Evolutionary conservation across 2,329 filamentous ascomycete genomes (phyloP).

Genomic region (Coccinonectria pachysandricola): DNA sequence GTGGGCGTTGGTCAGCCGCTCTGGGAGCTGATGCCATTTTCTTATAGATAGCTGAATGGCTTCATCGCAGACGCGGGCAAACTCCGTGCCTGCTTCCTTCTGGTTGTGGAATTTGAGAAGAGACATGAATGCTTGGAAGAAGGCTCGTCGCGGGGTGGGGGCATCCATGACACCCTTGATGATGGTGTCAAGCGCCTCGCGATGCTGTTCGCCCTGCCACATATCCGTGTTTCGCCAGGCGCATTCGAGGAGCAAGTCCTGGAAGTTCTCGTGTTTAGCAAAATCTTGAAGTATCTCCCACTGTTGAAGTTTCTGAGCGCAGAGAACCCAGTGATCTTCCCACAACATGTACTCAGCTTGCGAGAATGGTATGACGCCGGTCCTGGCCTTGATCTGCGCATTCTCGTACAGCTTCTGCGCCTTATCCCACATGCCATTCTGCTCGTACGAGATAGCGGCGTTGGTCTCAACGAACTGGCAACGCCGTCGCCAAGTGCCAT

Average conservation of each 20-base stretch:
- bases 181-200: slow-evolving; percentile 81
- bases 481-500: slow-evolving; percentile 89
- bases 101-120: slow-evolving; percentile 90
- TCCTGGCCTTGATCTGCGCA: slow-evolving; percentile 93
- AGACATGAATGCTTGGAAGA: slow-evolving; percentile 98
- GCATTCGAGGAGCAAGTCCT: slow-evolving; percentile 88
- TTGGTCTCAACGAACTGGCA: slow-evolving; percentile 98
- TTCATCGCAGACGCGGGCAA: slow-evolving; percentile 86
- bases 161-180: slow-evolving; percentile 98
- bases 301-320: slow-evolving; percentile 94
- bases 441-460: slow-evolving; percentile 91
- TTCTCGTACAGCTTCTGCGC: slow-evolving; percentile 94
- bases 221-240: slow-evolving; percentile 94
- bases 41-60: slow-evolving; percentile 94
- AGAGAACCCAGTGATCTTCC: slow-evolving; percentile 98
- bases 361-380: slow-evolving; percentile 90
- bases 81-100: slow-evolving; percentile 67
- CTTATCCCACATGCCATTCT: slow-evolving; percentile 99
- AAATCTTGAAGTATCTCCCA: slow-evolving; percentile 98
- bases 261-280: slow-evolving; percentile 97
- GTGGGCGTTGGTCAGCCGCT: slow-evolving; percentile 86
- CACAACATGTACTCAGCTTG: slow-evolving; percentile 97
- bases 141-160: slow-evolving; percentile 82
- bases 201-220: slow-evolving; percentile 78
- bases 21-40: slow-evolving; percentile 98